phyloP scores from a whole-genome alignment of 2,329 filamentous ascomycete species.

The Penicillium sp. region DNA sequence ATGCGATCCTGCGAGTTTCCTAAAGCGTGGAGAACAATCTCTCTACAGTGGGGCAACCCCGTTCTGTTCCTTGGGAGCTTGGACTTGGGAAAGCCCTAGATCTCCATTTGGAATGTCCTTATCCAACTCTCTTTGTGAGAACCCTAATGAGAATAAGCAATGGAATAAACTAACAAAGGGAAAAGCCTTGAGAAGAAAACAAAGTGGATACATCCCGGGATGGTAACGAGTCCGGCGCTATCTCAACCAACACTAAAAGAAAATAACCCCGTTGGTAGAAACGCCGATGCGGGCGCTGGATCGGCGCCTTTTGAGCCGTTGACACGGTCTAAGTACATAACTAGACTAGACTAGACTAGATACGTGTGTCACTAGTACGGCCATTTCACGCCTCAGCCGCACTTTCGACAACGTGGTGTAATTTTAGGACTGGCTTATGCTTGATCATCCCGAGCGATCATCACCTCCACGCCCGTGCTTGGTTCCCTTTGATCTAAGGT shows the following conservation, averaged over 20 bases:
- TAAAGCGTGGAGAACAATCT: slow-evolving; percentile 6
- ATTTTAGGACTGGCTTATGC: slow-evolving; percentile 21
- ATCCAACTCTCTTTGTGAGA: not conserved
- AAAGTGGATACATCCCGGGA: not conserved
- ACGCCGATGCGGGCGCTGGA: not conserved
- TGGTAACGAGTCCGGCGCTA: not conserved
- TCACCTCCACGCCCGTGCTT: slow-evolving; percentile 22
- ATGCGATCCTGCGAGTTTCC: slow-evolving; percentile 15
- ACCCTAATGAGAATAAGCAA: not conserved
- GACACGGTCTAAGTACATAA: not conserved
- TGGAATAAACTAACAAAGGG: too few relatives aligned
- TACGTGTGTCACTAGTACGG: not conserved
- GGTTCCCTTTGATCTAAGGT: slow-evolving; percentile 20
- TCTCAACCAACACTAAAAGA: not conserved
- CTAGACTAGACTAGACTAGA: not conserved
- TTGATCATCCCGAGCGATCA: slow-evolving; percentile 27
- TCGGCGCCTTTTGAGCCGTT: slow-evolving; percentile 1
- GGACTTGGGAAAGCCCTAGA: slow-evolving; percentile 7
- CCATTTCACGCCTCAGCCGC: slow-evolving; percentile 9
- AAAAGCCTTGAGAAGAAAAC: too few relatives aligned
- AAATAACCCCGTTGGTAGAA: not conserved
- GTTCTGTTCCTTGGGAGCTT: slow-evolving; percentile 21
- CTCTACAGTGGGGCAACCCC: slow-evolving; percentile 17
- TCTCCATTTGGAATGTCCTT: slow-evolving; percentile 12
- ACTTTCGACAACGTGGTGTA: slow-evolving; percentile 8